A percentile compares a stretch with the other conserved stretches of the same genome.
phyloP scores from a whole-genome alignment of 352 stramenopile species.

The Phytophthora syringae region DNA sequence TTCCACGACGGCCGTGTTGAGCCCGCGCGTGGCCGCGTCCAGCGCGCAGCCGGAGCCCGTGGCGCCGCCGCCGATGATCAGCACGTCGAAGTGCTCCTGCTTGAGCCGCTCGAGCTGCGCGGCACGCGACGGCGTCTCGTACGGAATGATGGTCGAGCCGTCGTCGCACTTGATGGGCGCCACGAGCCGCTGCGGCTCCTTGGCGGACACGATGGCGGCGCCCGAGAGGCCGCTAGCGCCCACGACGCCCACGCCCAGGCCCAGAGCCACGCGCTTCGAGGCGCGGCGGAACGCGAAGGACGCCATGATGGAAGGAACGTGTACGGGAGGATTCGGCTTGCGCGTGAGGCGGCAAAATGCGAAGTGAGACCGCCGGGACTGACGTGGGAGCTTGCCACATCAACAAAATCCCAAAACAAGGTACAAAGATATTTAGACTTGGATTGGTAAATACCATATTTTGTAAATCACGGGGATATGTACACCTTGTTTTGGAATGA shows the following conservation, averaged over 20 bases:
- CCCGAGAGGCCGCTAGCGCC: constrained; percentile 64
- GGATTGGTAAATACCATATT: too few species aligned
- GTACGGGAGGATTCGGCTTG: constrained; percentile 4
- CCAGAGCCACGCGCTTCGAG: constrained; percentile 60
- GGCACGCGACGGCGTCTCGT: constrained; percentile 76
- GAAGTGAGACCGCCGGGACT: constrained; percentile 41
- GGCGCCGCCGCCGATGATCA: constrained; percentile 94
- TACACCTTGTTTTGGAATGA: too few species aligned
- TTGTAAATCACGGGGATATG: too few species aligned
- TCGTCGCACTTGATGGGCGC: constrained; percentile 85
- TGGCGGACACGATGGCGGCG: constrained; percentile 70
- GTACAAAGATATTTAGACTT: background rate
- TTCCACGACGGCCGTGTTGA: constrained; percentile 94
- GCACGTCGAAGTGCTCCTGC: constrained; percentile 92
- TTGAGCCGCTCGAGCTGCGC: constrained; percentile 84
- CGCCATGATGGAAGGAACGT: constrained; percentile 45
- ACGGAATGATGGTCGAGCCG: constrained; percentile 83
- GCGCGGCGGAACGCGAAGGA: constrained; percentile 65
- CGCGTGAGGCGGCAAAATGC: constrained; percentile 36
- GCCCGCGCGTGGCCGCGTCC: constrained; percentile 91
- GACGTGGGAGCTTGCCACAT: constrained; percentile 20
- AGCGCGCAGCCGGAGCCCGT: constrained; percentile 92
- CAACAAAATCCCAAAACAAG: too few species aligned
- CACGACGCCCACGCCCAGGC: constrained; percentile 54
- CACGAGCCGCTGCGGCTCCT: constrained; percentile 72